phyloP scores from a whole-genome alignment of 306 rosid genomes.

The Adenanthera pavonina region DNA sequence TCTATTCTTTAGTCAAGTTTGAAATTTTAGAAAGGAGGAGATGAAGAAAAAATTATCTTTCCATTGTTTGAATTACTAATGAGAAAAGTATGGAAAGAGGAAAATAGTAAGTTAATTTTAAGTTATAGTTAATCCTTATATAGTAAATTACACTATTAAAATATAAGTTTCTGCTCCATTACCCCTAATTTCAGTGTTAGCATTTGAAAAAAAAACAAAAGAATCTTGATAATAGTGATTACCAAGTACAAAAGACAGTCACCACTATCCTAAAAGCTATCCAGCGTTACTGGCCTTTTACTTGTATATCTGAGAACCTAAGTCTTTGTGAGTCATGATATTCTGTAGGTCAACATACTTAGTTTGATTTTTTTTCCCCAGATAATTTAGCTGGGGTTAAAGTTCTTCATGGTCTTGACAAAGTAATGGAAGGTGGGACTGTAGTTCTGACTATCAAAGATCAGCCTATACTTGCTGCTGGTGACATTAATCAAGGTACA shows the following conservation, averaged over 20 bases:
- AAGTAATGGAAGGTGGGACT: slow-evolving; percentile 92
- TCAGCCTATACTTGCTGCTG: slow-evolving; percentile 85
- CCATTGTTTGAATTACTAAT: not conserved
- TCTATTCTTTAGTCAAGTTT: not conserved
- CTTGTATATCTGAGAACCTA: slow-evolving; percentile 6
- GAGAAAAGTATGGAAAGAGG: not conserved
- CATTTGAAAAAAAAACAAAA: not conserved
- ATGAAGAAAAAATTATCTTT: not conserved
- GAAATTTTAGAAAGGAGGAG: not conserved
- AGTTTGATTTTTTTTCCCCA: slow-evolving; percentile 42
- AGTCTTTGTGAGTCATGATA: slow-evolving; percentile 25
- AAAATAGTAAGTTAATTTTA: not conserved
- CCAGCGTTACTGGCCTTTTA: slow-evolving; percentile 14
- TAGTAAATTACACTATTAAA: not conserved
- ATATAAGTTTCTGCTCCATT: not conserved
- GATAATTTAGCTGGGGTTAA: slow-evolving; percentile 84
- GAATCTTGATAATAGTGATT: not conserved
- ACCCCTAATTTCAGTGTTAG: not conserved
- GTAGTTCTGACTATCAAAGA: slow-evolving; percentile 95
- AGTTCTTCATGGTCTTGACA: slow-evolving; percentile 95
- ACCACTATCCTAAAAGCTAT: slow-evolving; percentile 1
- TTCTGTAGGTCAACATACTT: slow-evolving; percentile 33
- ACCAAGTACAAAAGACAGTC: not conserved
- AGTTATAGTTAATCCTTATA: not conserved
- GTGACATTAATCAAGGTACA: slow-evolving; percentile 86